Base-by-base conservation (phyloP, 345 rosid genomes). In the Draba incana region DNA sequence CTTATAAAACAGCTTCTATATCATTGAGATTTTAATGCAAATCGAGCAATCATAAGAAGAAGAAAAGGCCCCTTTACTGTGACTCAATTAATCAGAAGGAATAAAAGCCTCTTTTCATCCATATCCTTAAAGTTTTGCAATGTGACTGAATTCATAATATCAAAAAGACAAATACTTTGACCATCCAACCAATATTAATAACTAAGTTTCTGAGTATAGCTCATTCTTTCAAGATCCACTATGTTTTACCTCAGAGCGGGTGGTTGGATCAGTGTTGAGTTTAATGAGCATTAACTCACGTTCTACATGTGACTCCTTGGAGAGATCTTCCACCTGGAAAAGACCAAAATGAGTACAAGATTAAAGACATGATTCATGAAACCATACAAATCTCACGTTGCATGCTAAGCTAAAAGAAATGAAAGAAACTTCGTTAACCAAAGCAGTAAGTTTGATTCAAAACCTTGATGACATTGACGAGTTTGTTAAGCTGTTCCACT, bases 391-490 rank as follows among this genome's bases (percentile, higher is more conserved):
- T 39, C 39, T 30, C 45, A 2, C 16, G 23, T 46, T 44, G 45
- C 15, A 20, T 9, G 23, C 16, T 48, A 57, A 57, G 38, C 27
- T 24, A 28, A 44, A 2, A 37, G 33, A 47, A 44, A 42, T 13
- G 37, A 30, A 45, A 54, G 35, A 15, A 20, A 45, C 8, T 3
- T 3, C 5, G 10, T 15, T 3, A 47, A 14, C 12, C 28, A 58
- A 58, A 54, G 23, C 35, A 47, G 67, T 50, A 24, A 13, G 16
- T 0, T 25, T 11, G n/a, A n/a, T n/a, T n/a, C n/a, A n/a, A n/a
- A 68, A 93, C 98, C 97, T 93, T 86, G 62, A 87, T 73, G 78
- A 94, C 99, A 78, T 91, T 87, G 61, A 94, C 97, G 50, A 94
- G 97, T 79, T 91, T 90, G 83, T 88, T 88, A 74, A 94, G 94